Evolutionary conservation across 371 early-diverging fungal species (phyloP), one percentile per base, ranked within the genome.

Genomic region (Dentiscutata heterogama): DNA sequence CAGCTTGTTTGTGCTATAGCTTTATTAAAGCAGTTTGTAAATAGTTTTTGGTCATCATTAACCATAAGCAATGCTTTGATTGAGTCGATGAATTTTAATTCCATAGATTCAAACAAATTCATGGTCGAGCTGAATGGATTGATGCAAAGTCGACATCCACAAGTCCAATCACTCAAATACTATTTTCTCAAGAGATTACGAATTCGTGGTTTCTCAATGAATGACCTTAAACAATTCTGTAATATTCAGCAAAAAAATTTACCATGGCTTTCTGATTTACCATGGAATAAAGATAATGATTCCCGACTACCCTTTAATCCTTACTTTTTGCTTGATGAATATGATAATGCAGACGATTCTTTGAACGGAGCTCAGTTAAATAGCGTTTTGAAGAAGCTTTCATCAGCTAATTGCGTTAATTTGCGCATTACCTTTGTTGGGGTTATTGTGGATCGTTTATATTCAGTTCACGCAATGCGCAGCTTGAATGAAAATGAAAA

Each of bases 231-330:
- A 29, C 18, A 61, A 60, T 76, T 82, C 39, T 63, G 46, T 50
- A 22, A 61, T 18, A 8, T 25, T 35, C 81, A 81, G 56, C 13
- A 27, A n/a, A 27, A 39, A 2, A 25, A 13, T 8, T 18, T 79
- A 22, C 80, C 80, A 27, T 79, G 80, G 80, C 31, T 81, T 11
- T 6, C n/a, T 4, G n/a, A 60, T 77, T 80, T 82, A 42, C 13
- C 53, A 16, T 50, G 63, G 64, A 29, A 75, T 53, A 29, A 42
- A 16, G 53, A 63, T 39, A 25, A 65, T 27, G 63, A 79, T 4
- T 25, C 16, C 11, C 25, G 61, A 27, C 39, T 82, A 46, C 82
- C 82, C 13, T 82, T 82, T 70, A 82, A 82, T 82, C 78, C 82
- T 13, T 82, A 64, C 54, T 67, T 22, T n/a, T 20, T 35, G 6